Conservation (phyloP, 83 land plant species). For the Larix sibirica region DNA sequence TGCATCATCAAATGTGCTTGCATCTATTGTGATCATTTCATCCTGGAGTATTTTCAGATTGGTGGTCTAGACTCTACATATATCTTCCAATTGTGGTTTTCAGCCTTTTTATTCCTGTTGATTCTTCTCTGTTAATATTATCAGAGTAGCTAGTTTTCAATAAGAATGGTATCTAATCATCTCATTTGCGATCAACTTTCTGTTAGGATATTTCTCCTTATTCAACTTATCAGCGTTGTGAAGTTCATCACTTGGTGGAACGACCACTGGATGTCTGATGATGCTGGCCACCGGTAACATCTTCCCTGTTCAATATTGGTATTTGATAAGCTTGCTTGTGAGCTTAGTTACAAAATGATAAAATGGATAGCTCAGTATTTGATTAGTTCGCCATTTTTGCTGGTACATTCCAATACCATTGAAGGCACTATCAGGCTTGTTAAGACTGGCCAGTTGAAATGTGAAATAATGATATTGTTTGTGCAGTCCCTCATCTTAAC, state of each 20-base stretch:
- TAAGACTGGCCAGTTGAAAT: no score
- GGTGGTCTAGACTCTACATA: neutral
- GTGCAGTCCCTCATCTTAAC: no score
- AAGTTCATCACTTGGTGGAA: slow-evolving; percentile 83
- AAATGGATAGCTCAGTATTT: no score
- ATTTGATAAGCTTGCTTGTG: neutral
- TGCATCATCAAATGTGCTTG: slow-evolving; percentile 1
- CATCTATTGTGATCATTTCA: neutral
- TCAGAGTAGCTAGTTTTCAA: neutral
- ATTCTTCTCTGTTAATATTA: neutral
- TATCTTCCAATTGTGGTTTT: neutral
- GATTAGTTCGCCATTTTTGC: no score
- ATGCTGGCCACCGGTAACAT: slow-evolving; percentile 65
- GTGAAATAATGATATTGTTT: no score
- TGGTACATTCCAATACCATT: no score
- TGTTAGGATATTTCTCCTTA: slow-evolving; percentile 75
- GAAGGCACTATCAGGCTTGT: no score
- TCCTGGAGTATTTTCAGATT: neutral
- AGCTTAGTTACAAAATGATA: neutral
- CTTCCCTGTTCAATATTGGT: neutral
- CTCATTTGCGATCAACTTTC: neutral
- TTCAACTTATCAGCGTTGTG: slow-evolving; percentile 80
- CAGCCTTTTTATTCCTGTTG: no score
- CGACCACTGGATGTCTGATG: slow-evolving; percentile 63
- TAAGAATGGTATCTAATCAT: neutral